Evolutionary conservation across 176 grass and related monocot species (phyloP).

Genomic region (Rhynchospora breviuscula): DNA sequence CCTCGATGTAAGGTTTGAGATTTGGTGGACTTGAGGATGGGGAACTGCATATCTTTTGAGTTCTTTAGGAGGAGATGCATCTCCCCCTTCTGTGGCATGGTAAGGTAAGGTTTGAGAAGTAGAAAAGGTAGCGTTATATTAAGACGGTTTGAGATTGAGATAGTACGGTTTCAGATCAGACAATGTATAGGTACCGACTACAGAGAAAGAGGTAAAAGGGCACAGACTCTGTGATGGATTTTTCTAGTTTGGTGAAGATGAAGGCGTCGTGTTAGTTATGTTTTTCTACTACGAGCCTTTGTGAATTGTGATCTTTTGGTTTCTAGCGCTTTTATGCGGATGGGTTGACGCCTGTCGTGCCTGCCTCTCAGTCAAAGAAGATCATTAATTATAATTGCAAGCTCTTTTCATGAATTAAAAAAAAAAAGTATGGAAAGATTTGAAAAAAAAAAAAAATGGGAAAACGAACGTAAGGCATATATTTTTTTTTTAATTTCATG

Average conservation of each 20-base stretch:
- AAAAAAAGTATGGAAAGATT: too few species aligned
- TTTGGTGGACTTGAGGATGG: conserved; percentile 12
- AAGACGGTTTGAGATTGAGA: not conserved
- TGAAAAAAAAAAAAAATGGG: too few species aligned
- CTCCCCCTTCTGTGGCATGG: not conserved
- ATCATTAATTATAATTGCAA: not conserved
- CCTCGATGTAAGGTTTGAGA: conserved; percentile 13
- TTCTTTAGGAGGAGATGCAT: conserved; percentile 31
- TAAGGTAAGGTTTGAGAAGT: not conserved
- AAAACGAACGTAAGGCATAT: too few species aligned
- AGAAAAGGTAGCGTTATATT: too few species aligned
- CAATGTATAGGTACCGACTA: not conserved
- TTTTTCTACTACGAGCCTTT: not conserved
- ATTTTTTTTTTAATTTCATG: not conserved
- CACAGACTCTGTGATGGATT: not conserved
- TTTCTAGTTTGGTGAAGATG: not conserved
- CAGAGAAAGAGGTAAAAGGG: not conserved
- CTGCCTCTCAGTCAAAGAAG: not conserved
- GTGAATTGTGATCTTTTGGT: not conserved
- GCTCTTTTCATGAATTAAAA: too few species aligned
- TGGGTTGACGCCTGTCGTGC: not conserved
- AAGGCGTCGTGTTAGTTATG: not conserved
- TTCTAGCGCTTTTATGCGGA: not conserved
- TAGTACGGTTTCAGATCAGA: not conserved
- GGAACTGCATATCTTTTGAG: not conserved